phyloP scores from a whole-genome alignment of 805 yeast species.

The Candida sphagnicola region DNA sequence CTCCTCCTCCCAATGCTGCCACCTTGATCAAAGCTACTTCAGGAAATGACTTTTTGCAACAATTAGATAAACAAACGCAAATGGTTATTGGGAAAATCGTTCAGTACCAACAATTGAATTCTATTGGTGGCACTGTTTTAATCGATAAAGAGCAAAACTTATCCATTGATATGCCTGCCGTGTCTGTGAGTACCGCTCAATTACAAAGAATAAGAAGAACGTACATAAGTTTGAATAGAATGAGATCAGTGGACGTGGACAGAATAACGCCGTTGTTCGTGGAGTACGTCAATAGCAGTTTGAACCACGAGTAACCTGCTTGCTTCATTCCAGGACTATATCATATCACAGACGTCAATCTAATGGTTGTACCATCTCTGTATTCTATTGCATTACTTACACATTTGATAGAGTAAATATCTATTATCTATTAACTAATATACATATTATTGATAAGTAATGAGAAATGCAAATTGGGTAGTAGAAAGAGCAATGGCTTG shows the following conservation, averaged over 20 bases:
- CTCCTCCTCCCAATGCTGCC: slow-evolving; percentile 79
- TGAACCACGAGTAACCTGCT: slow-evolving; percentile 37
- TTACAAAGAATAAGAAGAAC: slow-evolving; percentile 81
- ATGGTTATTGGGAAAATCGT: slow-evolving; percentile 58
- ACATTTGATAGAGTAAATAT: background rate
- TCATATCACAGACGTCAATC: too few species aligned
- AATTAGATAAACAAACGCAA: slow-evolving; percentile 69
- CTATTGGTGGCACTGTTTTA: slow-evolving; percentile 48
- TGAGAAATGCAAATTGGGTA: too few species aligned
- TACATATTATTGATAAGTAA: background rate
- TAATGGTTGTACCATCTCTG: too few species aligned
- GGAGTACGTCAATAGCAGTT: slow-evolving; percentile 68
- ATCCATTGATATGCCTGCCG: slow-evolving; percentile 59
- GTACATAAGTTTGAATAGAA: slow-evolving; percentile 74
- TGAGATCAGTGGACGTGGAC: slow-evolving; percentile 67
- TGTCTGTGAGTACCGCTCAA: slow-evolving; percentile 64
- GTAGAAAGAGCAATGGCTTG: too few species aligned
- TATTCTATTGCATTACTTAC: background rate
- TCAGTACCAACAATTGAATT: slow-evolving; percentile 54
- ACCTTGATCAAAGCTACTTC: slow-evolving; percentile 79
- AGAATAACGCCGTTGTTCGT: slow-evolving; percentile 71
- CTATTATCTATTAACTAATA: background rate
- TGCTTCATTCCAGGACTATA: too few species aligned
- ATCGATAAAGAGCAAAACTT: slow-evolving; percentile 41
- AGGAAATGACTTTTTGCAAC: slow-evolving; percentile 70